These are phyloP conservation scores for Rhynchospora breviuscula DNA, from an alignment of 176 grass and related monocot species.

Conservation along the genomic window DNA sequence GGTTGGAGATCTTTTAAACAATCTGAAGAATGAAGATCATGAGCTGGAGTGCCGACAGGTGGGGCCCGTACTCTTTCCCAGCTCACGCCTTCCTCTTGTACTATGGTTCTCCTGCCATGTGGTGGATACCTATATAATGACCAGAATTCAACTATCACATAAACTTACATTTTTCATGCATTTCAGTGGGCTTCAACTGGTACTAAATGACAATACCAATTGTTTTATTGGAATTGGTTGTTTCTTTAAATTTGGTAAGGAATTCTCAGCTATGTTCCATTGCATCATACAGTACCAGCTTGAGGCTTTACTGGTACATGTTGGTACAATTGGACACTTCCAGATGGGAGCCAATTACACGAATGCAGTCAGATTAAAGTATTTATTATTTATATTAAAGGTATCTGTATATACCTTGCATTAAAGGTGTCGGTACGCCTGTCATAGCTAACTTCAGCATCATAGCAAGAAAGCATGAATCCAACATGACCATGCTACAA, in stretches of 20 bases:
- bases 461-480: constrained; percentile 99
- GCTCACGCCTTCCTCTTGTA: constrained; percentile 62
- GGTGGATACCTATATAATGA: constrained; percentile 65
- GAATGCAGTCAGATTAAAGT: not conserved
- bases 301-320: constrained; percentile 11
- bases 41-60: constrained; percentile 45
- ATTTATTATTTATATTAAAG: not conserved
- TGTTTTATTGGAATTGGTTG: not conserved
- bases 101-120: constrained; percentile 56
- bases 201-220: not conserved
- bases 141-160: constrained; percentile 1
- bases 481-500: constrained; percentile 95
- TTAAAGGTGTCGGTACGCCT: constrained; percentile 47
- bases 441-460: constrained; percentile 93
- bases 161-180: not conserved
- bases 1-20: constrained; percentile 69
- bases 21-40: constrained; percentile 73
- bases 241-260: not conserved
- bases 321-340: too few species aligned
- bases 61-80: constrained; percentile 84
- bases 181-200: not conserved
- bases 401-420: constrained; percentile 51
- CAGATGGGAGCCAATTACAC: not conserved
- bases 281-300: not conserved
- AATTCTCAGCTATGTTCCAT: not conserved